phyloP scores from a whole-genome alignment of 805 yeast genomes.

The Suhomyces canberraensis region DNA sequence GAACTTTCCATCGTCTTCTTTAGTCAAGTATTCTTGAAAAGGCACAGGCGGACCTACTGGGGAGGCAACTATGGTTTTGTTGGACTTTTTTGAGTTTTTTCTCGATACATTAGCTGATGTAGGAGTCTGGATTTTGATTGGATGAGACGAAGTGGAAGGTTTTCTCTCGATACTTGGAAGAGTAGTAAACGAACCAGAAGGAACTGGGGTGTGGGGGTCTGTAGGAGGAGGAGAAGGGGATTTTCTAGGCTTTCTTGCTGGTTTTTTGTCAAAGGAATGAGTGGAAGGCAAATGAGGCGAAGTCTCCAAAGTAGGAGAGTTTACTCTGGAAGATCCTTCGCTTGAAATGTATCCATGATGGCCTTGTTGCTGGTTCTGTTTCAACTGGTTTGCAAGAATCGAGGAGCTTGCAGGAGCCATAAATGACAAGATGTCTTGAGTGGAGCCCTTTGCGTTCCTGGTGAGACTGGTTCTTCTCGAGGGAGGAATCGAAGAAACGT shows the following conservation, averaged over 20 bases:
- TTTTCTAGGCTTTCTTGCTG: slow-evolving; percentile 4
- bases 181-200: slow-evolving; percentile 17
- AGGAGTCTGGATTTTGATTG: slow-evolving; percentile 15
- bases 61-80: slow-evolving; percentile 53
- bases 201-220: slow-evolving; percentile 2
- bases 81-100: slow-evolving; percentile 32
- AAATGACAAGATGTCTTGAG: slow-evolving; percentile 10
- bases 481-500: slow-evolving; percentile 6
- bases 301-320: slow-evolving; percentile 19
- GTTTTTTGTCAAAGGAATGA: slow-evolving; percentile 4
- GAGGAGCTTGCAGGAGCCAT: slow-evolving; percentile 4
- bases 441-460: slow-evolving; percentile 4
- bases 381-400: slow-evolving; percentile 7
- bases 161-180: slow-evolving; percentile 8
- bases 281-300: slow-evolving; percentile 7
- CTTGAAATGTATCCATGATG: slow-evolving; percentile 9
- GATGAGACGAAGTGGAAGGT: slow-evolving; percentile 10
- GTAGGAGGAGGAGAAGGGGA: slow-evolving; percentile 5
- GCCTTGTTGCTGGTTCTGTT: slow-evolving; percentile 1
- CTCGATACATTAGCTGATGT: slow-evolving; percentile 13
- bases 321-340: slow-evolving; percentile 13
- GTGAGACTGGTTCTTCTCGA: slow-evolving; percentile 13
- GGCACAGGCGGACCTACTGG: slow-evolving; percentile 68
- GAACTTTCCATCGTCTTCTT: slow-evolving; percentile 77
- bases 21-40: slow-evolving; percentile 66